Conservation (phyloP, 257 asterid genomes). For the Fraxinus quadrangulata region DNA sequence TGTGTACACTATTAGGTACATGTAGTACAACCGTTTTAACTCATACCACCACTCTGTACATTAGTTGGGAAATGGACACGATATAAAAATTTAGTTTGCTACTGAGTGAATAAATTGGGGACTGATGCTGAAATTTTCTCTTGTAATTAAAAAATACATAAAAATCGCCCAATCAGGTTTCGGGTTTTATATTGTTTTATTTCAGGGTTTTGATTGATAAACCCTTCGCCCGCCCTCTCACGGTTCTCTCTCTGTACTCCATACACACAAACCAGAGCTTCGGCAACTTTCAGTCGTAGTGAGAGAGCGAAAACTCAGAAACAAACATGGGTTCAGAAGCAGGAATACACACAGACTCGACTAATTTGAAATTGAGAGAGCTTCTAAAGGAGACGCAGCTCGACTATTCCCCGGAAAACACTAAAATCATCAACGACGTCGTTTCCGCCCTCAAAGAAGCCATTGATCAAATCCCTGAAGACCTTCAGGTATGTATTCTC, state of each 20-base stretch:
- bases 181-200: background rate
- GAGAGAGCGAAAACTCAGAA: background rate
- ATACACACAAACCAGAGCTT: background rate
- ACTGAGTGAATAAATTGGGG: too few relatives aligned
- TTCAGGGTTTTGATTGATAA: background rate
- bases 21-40: too few relatives aligned
- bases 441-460: conserved; percentile 60
- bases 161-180: background rate
- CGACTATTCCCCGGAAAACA: conserved; percentile 59
- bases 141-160: background rate
- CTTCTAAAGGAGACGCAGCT: conserved; percentile 72
- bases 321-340: conserved; percentile 40
- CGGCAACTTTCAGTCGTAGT: background rate
- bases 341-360: conserved; percentile 38
- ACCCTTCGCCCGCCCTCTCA: background rate
- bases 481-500: conserved; percentile 47
- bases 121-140: too few relatives aligned
- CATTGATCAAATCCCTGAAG: conserved; percentile 59
- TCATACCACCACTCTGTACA: too few relatives aligned
- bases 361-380: conserved; percentile 62
- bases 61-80: too few relatives aligned
- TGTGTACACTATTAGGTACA: too few relatives aligned
- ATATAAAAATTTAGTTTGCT: too few relatives aligned
- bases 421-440: conserved; percentile 48
- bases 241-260: background rate